A percentile compares a stretch with the other conserved stretches of the same genome.
Conservation (phyloP, 2,329 filamentous ascomycete genomes). For the Paraconiothyrium brasiliense region DNA sequence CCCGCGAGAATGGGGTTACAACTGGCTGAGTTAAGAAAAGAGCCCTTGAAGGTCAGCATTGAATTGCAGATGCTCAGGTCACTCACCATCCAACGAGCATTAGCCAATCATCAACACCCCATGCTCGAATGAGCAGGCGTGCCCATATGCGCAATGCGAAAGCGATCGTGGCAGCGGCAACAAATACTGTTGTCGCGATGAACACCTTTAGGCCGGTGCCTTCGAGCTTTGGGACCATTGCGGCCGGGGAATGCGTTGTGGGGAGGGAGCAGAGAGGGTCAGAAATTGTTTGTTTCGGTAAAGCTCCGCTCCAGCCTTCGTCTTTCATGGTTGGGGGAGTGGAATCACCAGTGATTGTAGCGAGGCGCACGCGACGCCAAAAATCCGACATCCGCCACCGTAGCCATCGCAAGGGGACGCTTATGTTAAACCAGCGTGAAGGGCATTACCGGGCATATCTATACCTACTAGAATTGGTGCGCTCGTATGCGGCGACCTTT, state of each 20-base stretch:
- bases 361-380: not conserved
- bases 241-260: not conserved
- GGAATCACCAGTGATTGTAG: not conserved
- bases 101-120: slow-evolving; percentile 16
- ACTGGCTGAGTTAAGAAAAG: not conserved
- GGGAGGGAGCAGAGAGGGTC: not conserved
- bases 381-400: not conserved
- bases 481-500: not conserved
- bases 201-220: not conserved
- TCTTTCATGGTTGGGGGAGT: not conserved
- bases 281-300: not conserved
- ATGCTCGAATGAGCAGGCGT: not conserved
- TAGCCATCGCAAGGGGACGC: not conserved
- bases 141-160: slow-evolving; percentile 9
- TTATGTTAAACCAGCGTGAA: not conserved
- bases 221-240: not conserved
- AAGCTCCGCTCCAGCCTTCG: not conserved
- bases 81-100: slow-evolving; percentile 16
- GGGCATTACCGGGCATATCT: not conserved
- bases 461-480: not conserved
- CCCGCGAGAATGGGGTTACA: slow-evolving; percentile 1
- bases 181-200: slow-evolving; percentile 5
- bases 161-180: not conserved
- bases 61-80: not conserved
- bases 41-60: not conserved